These are phyloP conservation scores for Alternaria sp. DNA, from an alignment of 2,329 filamentous ascomycete species.

Conservation along the genomic window DNA sequence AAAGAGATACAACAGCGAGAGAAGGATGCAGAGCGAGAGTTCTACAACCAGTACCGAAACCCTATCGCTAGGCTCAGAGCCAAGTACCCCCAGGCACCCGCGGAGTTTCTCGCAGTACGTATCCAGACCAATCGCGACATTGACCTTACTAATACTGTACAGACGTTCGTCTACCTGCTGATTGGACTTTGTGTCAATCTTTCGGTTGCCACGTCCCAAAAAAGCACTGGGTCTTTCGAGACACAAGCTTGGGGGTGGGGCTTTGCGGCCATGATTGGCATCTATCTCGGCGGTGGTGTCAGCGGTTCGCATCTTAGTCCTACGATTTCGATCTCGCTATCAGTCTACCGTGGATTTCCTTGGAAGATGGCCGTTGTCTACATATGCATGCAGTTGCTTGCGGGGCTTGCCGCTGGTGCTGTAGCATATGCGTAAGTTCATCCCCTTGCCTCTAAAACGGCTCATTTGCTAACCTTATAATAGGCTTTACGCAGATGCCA, in stretches of 20 bases:
- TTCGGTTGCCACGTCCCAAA: conserved; percentile 58
- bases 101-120: conserved; percentile 61
- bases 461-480: conserved; percentile 30
- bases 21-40: conserved; percentile 56
- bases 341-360: conserved; percentile 67
- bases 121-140: not conserved
- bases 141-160: not conserved
- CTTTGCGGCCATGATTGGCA: conserved; percentile 62
- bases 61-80: conserved; percentile 62
- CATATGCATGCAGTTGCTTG: conserved; percentile 62
- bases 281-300: conserved; percentile 58
- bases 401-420: conserved; percentile 58
- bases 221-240: conserved; percentile 47
- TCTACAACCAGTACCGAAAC: conserved; percentile 61
- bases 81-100: conserved; percentile 62
- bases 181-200: conserved; percentile 63
- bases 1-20: conserved; percentile 52
- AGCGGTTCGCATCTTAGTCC: conserved; percentile 62
- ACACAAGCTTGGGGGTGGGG: conserved; percentile 59
- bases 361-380: conserved; percentile 61
- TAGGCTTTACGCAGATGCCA: conserved; percentile 59
- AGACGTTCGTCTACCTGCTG: conserved; percentile 43
- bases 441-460: conserved; percentile 49
- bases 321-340: conserved; percentile 54
- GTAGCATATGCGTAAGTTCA: conserved; percentile 55